Evolutionary conservation across 805 yeast genomes (phyloP), one percentile per base, ranked within the genome.

Genomic region (Lipomyces yamadae): DNA sequence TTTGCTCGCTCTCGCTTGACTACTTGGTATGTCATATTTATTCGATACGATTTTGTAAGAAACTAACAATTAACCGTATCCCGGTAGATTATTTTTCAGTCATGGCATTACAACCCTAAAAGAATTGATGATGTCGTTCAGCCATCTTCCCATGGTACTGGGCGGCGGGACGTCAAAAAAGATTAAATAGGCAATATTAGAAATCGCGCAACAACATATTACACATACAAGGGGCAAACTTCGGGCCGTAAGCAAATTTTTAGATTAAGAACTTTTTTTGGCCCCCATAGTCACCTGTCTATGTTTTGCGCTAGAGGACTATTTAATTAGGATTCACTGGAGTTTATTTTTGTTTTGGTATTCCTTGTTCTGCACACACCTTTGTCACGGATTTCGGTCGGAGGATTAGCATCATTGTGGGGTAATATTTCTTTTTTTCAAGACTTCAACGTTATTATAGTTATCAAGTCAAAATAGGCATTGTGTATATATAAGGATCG

Each of bases 1-100:
- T 89, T 57, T 98, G 98, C 18, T 93, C 99, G 2, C 81, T 94
- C 70, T 80, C 83, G 2, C 82, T 93, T 79, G 99, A 94, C 78
- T 63, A 68, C 55, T 6, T 67, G 60, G 71, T 68, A 42, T 15
- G 67, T 24, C 24, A 24, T 24, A 24, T 57, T 33, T 18, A 6
- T 30, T 6, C n/a, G 33, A 18, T 29, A 8, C 37, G 50, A 4
- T 1, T n/a, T 30, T 13, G 24, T 15, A 24, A 10, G 42, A 62
- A 13, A 15, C 48, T 42, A 42, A 48, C 60, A 42, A 11, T 15
- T 30, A 24, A 24, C 24, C 24, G 24, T 8, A 33, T 6, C 42
- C 55, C 6, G 34, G 15, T 30, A 67, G 70, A 67, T 67, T 58
- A 68, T 67, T 4, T 62, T 61, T 30, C 70, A 67, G 34, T 67